A percentile compares a stretch with the other conserved stretches of the same genome.
Evolutionary conservation across 805 yeast species (phyloP).

Genomic region (Lachancea cidri): DNA sequence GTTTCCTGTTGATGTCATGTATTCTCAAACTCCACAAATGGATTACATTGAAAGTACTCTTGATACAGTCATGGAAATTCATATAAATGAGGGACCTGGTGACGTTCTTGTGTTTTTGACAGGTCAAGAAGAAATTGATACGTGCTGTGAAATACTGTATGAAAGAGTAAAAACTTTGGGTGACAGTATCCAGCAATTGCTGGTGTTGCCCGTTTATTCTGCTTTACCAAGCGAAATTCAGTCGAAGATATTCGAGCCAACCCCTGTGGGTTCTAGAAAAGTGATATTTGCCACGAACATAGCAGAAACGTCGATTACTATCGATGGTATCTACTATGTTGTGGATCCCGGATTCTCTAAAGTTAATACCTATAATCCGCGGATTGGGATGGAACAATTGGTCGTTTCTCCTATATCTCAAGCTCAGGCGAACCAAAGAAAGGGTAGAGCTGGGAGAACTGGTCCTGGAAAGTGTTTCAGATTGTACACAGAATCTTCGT

Average conservation of each 20-base stretch:
- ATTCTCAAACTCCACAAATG: slow-evolving; percentile 76
- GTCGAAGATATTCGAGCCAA: slow-evolving; percentile 79
- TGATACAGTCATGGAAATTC: slow-evolving; percentile 83
- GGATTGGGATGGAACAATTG: slow-evolving; percentile 86
- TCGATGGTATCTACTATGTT: slow-evolving; percentile 88
- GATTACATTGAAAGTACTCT: slow-evolving; percentile 81
- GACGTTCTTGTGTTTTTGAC: slow-evolving; percentile 79
- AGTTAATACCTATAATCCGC: slow-evolving; percentile 81
- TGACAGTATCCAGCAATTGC: slow-evolving; percentile 54
- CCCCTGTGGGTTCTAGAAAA: slow-evolving; percentile 78
- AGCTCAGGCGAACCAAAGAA: slow-evolving; percentile 93
- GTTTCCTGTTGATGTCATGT: slow-evolving; percentile 80
- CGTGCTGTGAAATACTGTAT: slow-evolving; percentile 68
- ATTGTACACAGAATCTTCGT: slow-evolving; percentile 82
- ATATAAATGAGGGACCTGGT: slow-evolving; percentile 69
- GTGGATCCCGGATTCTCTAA: slow-evolving; percentile 95
- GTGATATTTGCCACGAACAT: slow-evolving; percentile 93
- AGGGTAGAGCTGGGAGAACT: slow-evolving; percentile 97
- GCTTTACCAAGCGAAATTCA: slow-evolving; percentile 90
- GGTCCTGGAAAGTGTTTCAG: slow-evolving; percentile 94
- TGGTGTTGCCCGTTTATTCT: slow-evolving; percentile 85
- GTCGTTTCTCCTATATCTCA: slow-evolving; percentile 82
- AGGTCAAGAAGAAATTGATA: slow-evolving; percentile 94
- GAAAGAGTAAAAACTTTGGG: slow-evolving; percentile 67
- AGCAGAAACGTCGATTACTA: slow-evolving; percentile 95